A percentile compares a stretch with the other conserved stretches of the same genome.
Evolutionary conservation across 2,329 filamentous ascomycete genomes (phyloP).

Genomic region (Fusarium sulawesiense): DNA sequence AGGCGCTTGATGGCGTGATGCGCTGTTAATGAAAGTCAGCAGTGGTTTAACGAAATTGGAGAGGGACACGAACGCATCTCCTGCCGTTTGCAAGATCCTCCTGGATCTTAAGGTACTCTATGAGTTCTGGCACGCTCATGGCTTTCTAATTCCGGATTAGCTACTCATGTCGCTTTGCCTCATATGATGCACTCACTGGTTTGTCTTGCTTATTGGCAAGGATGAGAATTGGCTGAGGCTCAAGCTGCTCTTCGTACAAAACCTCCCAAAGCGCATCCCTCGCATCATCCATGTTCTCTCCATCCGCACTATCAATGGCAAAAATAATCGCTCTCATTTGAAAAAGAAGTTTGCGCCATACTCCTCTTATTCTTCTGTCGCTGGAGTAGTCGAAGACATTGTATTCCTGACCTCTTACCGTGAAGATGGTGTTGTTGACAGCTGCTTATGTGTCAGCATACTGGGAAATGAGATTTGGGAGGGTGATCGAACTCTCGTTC

Average conservation of each 20-base stretch:
- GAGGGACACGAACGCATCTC: conserved; percentile 1
- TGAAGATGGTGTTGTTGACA: not conserved
- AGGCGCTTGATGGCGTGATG: not conserved
- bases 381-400: conserved; percentile 6
- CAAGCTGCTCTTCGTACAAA: conserved; percentile 3
- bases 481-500: not conserved
- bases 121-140: not conserved
- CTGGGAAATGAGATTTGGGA: fast-evolving
- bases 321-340: not conserved
- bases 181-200: not conserved
- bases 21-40: not conserved
- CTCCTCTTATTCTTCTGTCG: not conserved
- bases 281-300: not conserved
- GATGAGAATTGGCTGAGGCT: conserved; percentile 1
- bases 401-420: not conserved
- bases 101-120: not conserved
- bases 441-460: not conserved
- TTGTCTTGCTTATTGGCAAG: conserved; percentile 22
- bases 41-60: too few species aligned
- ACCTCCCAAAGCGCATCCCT: not conserved
- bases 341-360: conserved; percentile 6
- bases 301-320: conserved; percentile 4
- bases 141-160: not conserved
- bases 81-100: not conserved
- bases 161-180: too few species aligned